phyloP scores from a whole-genome alignment of 1,139 yeast genomes.

The Yamadazyma friedrichii region DNA sequence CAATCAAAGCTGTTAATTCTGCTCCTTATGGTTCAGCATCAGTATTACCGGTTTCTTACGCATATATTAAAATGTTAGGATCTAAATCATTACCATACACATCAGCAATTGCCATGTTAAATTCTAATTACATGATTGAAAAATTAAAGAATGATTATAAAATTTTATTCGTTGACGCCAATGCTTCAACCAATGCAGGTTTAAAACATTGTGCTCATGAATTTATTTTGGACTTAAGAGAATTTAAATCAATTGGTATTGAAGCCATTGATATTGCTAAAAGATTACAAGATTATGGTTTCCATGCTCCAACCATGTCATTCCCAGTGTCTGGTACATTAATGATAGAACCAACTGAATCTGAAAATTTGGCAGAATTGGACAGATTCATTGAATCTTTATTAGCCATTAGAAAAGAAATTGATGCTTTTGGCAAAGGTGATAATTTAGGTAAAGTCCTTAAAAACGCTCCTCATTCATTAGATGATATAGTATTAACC shows the following conservation, averaged over 20 bases:
- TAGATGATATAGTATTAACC: constrained; percentile 67
- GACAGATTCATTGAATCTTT: constrained; percentile 89
- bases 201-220: constrained; percentile 93
- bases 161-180: constrained; percentile 67
- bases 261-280: constrained; percentile 97
- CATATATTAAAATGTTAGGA: constrained; percentile 93
- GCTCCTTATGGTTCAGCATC: constrained; percentile 97
- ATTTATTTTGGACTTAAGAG: constrained; percentile 87
- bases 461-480: constrained; percentile 91
- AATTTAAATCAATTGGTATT: constrained; percentile 74
- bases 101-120: constrained; percentile 85
- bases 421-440: constrained; percentile 69
- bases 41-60: constrained; percentile 88
- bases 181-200: constrained; percentile 42
- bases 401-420: constrained; percentile 80
- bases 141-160: constrained; percentile 69
- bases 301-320: constrained; percentile 98
- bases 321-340: constrained; percentile 97
- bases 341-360: constrained; percentile 98
- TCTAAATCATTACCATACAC: constrained; percentile 79
- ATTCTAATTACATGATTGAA: constrained; percentile 93
- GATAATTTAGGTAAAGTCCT: constrained; percentile 68
- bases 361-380: constrained; percentile 83
- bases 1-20: constrained; percentile 79
- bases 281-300: constrained; percentile 95